Percentiles rank a stretch among this genome's conserved stretches.
Conservation (phyloP, 768 basidiomycete genomes). For the Phaeotremella skinneri region DNA sequence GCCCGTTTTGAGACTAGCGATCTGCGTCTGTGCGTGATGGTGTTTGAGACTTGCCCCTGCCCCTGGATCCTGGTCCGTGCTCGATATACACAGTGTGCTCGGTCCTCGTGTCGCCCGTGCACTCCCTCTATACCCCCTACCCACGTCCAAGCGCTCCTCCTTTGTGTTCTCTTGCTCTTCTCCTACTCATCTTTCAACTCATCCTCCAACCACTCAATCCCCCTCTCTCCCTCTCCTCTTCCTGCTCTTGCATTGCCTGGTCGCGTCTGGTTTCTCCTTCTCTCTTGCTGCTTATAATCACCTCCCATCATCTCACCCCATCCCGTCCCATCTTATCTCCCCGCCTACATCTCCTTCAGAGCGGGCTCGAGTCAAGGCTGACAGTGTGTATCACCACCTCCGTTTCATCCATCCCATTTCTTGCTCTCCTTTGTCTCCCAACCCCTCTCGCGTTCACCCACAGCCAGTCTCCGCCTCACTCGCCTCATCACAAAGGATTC, state of each 20-base stretch:
- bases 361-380: background rate
- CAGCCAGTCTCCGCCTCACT: background rate
- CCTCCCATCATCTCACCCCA: background rate
- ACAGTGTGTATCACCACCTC: background rate
- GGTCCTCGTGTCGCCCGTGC: too few species aligned
- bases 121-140: too few species aligned
- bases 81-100: too few species aligned
- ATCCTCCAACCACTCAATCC: too few species aligned
- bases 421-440: background rate
- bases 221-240: background rate
- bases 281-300: background rate
- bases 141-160: too few species aligned
- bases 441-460: background rate
- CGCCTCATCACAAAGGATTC: background rate
- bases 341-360: background rate
- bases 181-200: too few species aligned
- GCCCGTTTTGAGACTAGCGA: too few species aligned
- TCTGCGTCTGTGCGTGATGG: too few species aligned
- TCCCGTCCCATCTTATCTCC: background rate
- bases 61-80: too few species aligned
- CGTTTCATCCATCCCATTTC: background rate
- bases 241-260: too few species aligned
- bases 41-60: too few species aligned
- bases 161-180: too few species aligned
- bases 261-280: background rate